Conservation (phyloP, 1,284 basidiomycete genomes). For the Marasmius fiardii region DNA sequence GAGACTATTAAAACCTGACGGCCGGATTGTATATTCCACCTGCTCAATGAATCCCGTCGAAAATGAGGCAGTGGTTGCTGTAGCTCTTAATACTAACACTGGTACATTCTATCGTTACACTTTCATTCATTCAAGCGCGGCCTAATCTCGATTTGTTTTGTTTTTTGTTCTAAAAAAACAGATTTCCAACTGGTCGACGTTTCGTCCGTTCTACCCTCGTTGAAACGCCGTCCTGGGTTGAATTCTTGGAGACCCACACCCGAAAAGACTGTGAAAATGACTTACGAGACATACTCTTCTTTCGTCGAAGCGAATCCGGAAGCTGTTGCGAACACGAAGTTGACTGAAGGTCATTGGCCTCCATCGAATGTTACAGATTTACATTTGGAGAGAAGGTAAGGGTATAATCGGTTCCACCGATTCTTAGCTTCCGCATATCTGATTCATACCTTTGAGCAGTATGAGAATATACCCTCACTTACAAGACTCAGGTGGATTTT, state of each 20-base stretch:
- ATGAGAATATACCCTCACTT: constrained; percentile 92
- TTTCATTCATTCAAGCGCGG: too few relatives aligned
- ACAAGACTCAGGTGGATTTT: constrained; percentile 98
- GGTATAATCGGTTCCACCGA: constrained; percentile 9
- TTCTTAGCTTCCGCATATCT: background rate
- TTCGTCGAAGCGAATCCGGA: constrained; percentile 47
- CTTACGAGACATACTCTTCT: constrained; percentile 53
- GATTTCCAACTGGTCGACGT: constrained; percentile 86
- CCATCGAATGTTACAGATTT: constrained; percentile 60
- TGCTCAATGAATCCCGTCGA: constrained; percentile 98
- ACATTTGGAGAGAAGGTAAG: constrained; percentile 70
- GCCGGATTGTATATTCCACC: constrained; percentile 96
- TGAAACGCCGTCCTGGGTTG: constrained; percentile 77
- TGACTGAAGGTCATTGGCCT: constrained; percentile 79
- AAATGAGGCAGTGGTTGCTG: constrained; percentile 95
- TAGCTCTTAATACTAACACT: constrained; percentile 70
- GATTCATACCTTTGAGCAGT: constrained; percentile 33
- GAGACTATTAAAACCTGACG: constrained; percentile 82
- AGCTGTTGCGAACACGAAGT: constrained; percentile 48
- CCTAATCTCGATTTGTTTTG: too few relatives aligned
- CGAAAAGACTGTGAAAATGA: constrained; percentile 39
- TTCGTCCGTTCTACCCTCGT: constrained; percentile 63
- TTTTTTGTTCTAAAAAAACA: constrained; percentile 21
- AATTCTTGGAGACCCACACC: constrained; percentile 72
- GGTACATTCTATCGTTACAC: constrained; percentile 39